Conservation (phyloP, 225 moss, liverwort and hornwort genomes). For the Physcomitrellopsis africana region DNA sequence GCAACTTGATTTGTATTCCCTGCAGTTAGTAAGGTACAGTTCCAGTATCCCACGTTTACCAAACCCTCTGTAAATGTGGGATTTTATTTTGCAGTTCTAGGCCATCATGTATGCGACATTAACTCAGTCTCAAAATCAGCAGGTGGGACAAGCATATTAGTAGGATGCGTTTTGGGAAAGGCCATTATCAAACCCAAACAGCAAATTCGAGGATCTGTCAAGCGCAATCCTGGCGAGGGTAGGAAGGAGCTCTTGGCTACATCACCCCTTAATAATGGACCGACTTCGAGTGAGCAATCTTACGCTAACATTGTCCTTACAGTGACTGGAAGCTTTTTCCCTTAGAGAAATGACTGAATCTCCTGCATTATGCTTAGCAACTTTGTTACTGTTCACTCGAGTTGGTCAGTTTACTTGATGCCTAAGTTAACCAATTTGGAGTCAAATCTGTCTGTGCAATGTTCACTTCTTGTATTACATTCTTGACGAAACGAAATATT, state of each 20-base stretch:
- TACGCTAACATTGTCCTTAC: too few species aligned
- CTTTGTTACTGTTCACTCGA: too few species aligned
- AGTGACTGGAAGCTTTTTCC: too few species aligned
- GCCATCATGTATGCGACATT: constrained; percentile 49
- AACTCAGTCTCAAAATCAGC: constrained; percentile 53
- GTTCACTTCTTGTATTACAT: constrained; percentile 23
- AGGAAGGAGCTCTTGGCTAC: constrained; percentile 37
- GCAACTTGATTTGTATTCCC: not conserved
- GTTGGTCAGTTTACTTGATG: not conserved
- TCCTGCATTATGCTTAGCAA: too few species aligned
- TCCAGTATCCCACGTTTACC: constrained; percentile 2
- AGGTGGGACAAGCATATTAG: constrained; percentile 68
- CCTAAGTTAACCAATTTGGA: not conserved
- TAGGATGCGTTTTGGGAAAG: constrained; percentile 65
- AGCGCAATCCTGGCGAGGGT: constrained; percentile 49
- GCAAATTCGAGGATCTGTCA: constrained; percentile 49
- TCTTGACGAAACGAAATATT: constrained; percentile 34
- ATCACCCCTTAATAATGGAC: constrained; percentile 31
- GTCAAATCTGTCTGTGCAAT: constrained; percentile 19
- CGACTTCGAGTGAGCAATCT: constrained; percentile 43
- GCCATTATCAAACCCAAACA: constrained; percentile 54
- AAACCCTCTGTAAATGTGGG: constrained; percentile 1
- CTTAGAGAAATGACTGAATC: too few species aligned
- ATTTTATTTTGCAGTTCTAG: constrained; percentile 33
- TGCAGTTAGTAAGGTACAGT: not conserved